phyloP scores from a whole-genome alignment of 495 filamentous ascomycete species.

The Sphaerosporella brunnea region DNA sequence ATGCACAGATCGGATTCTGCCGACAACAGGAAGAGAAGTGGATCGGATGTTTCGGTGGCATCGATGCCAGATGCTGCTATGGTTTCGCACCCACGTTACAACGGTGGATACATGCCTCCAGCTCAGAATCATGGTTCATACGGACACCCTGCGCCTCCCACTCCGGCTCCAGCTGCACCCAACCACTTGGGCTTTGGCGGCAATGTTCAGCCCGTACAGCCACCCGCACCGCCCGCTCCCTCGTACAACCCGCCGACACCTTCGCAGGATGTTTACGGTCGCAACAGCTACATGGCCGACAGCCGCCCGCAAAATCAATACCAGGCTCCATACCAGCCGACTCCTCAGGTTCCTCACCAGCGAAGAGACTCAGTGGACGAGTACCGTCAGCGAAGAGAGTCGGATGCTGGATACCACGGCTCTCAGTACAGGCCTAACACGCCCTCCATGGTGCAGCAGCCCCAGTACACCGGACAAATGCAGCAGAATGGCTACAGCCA shows the following conservation, averaged over 20 bases:
- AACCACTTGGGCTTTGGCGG: constrained; percentile 21
- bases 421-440: constrained; percentile 8
- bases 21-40: constrained; percentile 21
- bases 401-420: constrained; percentile 13
- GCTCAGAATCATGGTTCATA: constrained; percentile 18
- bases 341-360: constrained; percentile 4
- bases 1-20: constrained; percentile 21
- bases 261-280: not conserved
- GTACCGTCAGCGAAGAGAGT: constrained; percentile 19
- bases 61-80: constrained; percentile 13
- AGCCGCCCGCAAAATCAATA: not conserved
- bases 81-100: constrained; percentile 11
- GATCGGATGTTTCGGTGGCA: constrained; percentile 21
- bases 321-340: not conserved
- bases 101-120: constrained; percentile 19
- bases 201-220: constrained; percentile 7
- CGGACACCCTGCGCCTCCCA: constrained; percentile 17
- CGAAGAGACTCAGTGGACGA: constrained; percentile 22
- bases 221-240: not conserved
- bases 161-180: constrained; percentile 11
- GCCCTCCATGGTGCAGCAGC: constrained; percentile 11
- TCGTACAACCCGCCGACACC: not conserved
- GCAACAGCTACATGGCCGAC: not conserved
- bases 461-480: constrained; percentile 16
- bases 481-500: constrained; percentile 14